Evolutionary conservation across 176 grass and related monocot species (phyloP), one percentile per base, ranked within the genome.

Genomic region (Paspalum vaginatum): DNA sequence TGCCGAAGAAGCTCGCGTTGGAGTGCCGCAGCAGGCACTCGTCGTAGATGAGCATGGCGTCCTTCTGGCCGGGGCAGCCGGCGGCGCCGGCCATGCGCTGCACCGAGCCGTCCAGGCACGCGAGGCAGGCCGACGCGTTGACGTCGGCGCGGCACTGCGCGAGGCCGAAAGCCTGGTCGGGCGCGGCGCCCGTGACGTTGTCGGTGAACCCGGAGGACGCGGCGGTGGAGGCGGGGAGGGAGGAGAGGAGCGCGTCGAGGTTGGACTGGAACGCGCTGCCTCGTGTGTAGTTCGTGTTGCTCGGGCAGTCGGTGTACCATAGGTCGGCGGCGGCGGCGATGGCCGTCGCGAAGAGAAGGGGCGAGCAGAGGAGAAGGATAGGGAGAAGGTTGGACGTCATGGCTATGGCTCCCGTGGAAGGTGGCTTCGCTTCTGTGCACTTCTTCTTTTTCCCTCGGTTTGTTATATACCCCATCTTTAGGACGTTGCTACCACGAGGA

Each of bases 111-210:
- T 83, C 20, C 20, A 89, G 56, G 86, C 92, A 94, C 10, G 16
- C 1, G 9, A 25, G 51, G 69, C 92, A 94, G 2, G 2, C 22
- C 12, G 56, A 7, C 15, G 21, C 11, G 58, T 10, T 65, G 50
- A 79, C 6, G 48, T 91, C 92, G 22, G 38, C 92, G 18, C 76
- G 86, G 79, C 92, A 89, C 52, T 84, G 70, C n/a, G 92, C 84
- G 10, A 91, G 81, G 6, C 84, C 92, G 73, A 79, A 85, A 21
- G 84, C 84, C 71, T 37, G 2, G 56, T 69, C 44, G 0, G 87
- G 44, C 26, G 53, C 27, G 7, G 14, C 44, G 26, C 89, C 87
- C 6, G 86, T 68, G 39, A 65, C 13, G 77, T 61, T 81, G 51
- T 68, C 14, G 58, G 68, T 60, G 52, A 86, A 90, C 14, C 79